Evolutionary conservation across 345 rosid species (phyloP), one percentile per base, ranked within the genome.

Genomic region (Ailanthus altissimus): DNA sequence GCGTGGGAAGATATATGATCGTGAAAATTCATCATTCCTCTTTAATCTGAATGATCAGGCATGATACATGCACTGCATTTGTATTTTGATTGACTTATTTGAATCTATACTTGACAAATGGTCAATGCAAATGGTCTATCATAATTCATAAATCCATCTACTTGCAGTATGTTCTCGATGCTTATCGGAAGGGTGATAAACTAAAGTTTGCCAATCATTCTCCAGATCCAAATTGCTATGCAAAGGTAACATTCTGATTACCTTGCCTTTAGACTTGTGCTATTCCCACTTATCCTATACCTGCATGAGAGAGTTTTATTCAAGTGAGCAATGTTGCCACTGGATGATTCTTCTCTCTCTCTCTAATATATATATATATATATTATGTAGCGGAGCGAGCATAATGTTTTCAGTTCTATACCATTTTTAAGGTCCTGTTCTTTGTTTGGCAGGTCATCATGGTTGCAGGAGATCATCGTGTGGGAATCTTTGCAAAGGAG

Each of bases 11-110:
- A 94, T 97, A 63, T 97, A 97, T 76, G 99, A 97, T 76, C 97
- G 99, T 23, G 98, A 97, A 86, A 94, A 97, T 82, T 97, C 97
- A 2, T 97, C 99, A 50, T 97, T 94, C 82, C 97, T 97, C 79
- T 97, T 97, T 85, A 97, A 97, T 84, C 84, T 97, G 77, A 97
- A 94, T 78, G 98, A 97, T 84, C 98, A 97, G 98, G 99, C 82
- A 88, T 56, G 88, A 78, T 63, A 58, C 26, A 26, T 72, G 72
- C 50, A 6, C 57, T 69, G 43, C n/a, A 23, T 67, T 70, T 7
- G 6, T 36, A 64, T 21, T 54, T 58, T 66, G 56, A 65, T 6
- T 10, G 38, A 59, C 54, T 74, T 32, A 28, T 50, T 64, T 63
- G 46, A 20, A 5, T 69, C 60, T 28, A n/a, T 21, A n/a, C 38